A percentile compares a stretch with the other conserved stretches of the same genome.
phyloP scores from a whole-genome alignment of 176 grass and related monocot genomes.

The Aegilops sharonensis region DNA sequence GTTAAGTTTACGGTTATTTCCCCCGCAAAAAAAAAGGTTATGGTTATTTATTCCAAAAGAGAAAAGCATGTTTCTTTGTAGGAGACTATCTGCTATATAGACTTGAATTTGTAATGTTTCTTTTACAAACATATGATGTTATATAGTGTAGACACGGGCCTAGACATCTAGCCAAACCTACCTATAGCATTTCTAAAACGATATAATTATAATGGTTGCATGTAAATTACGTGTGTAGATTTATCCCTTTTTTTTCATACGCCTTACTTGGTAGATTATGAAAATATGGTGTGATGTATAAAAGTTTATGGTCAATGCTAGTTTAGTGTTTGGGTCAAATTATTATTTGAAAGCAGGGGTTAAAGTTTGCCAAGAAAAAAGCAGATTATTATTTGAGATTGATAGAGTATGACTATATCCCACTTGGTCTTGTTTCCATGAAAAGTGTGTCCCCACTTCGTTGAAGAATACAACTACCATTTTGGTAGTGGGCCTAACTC shows the following conservation, averaged over 20 bases:
- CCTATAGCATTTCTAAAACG: neutral
- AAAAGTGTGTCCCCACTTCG: neutral
- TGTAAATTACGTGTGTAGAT: neutral
- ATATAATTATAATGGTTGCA: neutral
- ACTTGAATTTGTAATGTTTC: too few relatives aligned
- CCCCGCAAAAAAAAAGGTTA: too few relatives aligned
- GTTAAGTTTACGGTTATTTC: too few relatives aligned
- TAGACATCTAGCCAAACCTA: too few relatives aligned
- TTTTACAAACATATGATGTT: too few relatives aligned
- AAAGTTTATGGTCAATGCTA: neutral
- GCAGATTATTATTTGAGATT: neutral
- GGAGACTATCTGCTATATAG: neutral
- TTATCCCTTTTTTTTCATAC: neutral
- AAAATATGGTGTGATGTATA: neutral
- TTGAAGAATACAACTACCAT: neutral
- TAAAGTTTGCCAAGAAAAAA: neutral
- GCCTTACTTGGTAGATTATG: neutral
- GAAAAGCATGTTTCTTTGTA: conserved; percentile 7
- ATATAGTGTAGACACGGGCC: too few relatives aligned
- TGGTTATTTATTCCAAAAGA: neutral
- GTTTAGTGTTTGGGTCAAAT: neutral
- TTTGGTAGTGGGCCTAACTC: neutral
- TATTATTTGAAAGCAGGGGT: neutral
- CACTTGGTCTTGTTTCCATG: neutral
- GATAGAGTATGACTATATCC: neutral